Evolutionary conservation across 495 filamentous ascomycete genomes (phyloP).

Genomic region (Penicillium paradoxum): DNA sequence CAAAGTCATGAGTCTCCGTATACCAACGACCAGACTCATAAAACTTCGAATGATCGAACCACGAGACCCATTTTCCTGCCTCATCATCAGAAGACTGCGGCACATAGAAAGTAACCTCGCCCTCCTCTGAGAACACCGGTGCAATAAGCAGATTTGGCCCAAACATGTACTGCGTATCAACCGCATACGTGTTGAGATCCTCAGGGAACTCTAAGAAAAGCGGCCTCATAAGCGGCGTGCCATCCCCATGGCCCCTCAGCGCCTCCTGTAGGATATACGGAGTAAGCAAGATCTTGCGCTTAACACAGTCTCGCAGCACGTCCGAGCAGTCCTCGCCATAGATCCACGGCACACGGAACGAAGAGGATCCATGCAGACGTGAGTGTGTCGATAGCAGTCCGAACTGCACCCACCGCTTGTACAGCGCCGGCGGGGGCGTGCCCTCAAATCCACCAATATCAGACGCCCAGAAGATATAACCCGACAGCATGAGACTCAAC

Average conservation of each 20-base stretch:
- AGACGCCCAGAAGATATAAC: slow-evolving; percentile 64
- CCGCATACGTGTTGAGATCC: slow-evolving; percentile 55
- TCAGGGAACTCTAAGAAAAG: slow-evolving; percentile 63
- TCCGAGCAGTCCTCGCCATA: slow-evolving; percentile 59
- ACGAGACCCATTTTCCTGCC: slow-evolving; percentile 48
- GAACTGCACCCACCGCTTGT: slow-evolving; percentile 74
- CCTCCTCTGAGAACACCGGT: slow-evolving; percentile 56
- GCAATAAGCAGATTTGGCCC: slow-evolving; percentile 55
- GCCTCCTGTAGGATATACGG: slow-evolving; percentile 59
- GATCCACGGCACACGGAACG: slow-evolving; percentile 68
- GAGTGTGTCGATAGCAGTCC: slow-evolving; percentile 64
- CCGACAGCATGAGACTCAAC: slow-evolving; percentile 57
- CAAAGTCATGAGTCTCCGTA: slow-evolving; percentile 41
- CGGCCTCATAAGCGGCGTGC: slow-evolving; percentile 53
- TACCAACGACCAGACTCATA: slow-evolving; percentile 41
- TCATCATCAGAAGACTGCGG: slow-evolving; percentile 35
- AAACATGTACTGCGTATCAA: slow-evolving; percentile 67
- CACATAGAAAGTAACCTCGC: slow-evolving; percentile 58
- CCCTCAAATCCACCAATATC: slow-evolving; percentile 75
- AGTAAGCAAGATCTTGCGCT: slow-evolving; percentile 57
- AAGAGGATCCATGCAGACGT: slow-evolving; percentile 60
- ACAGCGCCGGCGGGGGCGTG: slow-evolving; percentile 59
- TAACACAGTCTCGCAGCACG: slow-evolving; percentile 53
- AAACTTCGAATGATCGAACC: slow-evolving; percentile 39
- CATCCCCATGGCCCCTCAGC: slow-evolving; percentile 35